Evolutionary conservation across 345 rosid genomes (phyloP), one percentile per base, ranked within the genome.

Genomic region (Clarkia xantiana): DNA sequence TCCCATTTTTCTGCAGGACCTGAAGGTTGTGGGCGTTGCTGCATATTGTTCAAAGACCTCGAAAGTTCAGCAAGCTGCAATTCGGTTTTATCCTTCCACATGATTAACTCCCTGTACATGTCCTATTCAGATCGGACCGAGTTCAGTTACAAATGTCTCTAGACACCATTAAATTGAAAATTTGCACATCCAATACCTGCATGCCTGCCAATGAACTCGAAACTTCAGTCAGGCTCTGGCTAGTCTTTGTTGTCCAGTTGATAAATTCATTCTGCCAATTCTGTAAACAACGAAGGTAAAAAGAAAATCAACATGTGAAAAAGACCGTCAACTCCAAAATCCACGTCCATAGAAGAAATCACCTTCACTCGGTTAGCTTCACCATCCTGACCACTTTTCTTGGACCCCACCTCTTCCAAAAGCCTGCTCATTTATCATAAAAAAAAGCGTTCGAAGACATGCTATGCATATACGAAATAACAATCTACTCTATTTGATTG

Each of bases 41-140:
- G 87, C 63, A 75, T 62, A 46, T 67, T 66, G 52, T 73, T 57
- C 77, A 83, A 73, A 5, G 87, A 78, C 52, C 62, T 71, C 45
- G 90, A 68, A 64, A 86, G 62, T 69, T 75, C 83, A 55, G 46
- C 50, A 25, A 47, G 14, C 81, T 84, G 84, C 53, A 70, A 72
- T 52, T 84, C 95, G 44, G 60, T 67, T 68, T 75, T 75, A 39
- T 74, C 72, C 60, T 80, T 82, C 95, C 95, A 88, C 9, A 60
- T 47, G 15, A 58, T 45, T 54, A 80, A 29, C 41, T 88, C 93
- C 66, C 61, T 76, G 52, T 58, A 74, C 77, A 73, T 75, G n/a
- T 60, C 63, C 97, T 84, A 70, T 56, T 18, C 14, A 47, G 42
- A 67, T 43, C 46, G 25, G 10, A 44, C 51, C n/a, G n/a, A n/a